Conservation (phyloP, 1,284 basidiomycete genomes). For the Cryptococcus hybrid region DNA sequence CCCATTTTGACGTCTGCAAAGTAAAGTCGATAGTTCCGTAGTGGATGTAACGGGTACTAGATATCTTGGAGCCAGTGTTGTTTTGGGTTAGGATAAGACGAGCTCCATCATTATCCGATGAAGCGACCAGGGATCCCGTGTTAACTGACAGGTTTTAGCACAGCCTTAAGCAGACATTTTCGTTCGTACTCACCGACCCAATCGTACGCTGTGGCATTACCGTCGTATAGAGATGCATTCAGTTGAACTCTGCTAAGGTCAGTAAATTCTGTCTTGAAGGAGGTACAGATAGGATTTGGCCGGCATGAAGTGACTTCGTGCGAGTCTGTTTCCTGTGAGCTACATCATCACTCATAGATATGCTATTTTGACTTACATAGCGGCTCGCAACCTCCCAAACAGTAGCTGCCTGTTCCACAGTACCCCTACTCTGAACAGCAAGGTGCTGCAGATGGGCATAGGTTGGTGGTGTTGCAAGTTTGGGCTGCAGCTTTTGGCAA, state of each 20-base stretch:
- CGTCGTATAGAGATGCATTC: conserved; percentile 62
- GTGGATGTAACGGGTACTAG: conserved; percentile 74
- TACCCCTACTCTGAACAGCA: conserved; percentile 77
- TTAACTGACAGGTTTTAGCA: conserved; percentile 56
- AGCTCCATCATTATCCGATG: conserved; percentile 53
- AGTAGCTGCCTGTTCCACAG: conserved; percentile 64
- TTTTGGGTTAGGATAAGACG: conserved; percentile 64
- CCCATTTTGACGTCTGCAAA: conserved; percentile 57
- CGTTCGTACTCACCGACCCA: conserved; percentile 34
- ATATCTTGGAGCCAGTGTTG: conserved; percentile 69
- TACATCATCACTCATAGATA: not conserved
- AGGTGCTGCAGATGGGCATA: conserved; percentile 60
- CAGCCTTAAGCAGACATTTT: not conserved
- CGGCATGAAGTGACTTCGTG: conserved; percentile 63
- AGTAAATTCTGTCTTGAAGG: conserved; percentile 62
- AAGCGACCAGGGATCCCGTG: conserved; percentile 63
- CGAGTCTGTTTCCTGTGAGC: conserved; percentile 49
- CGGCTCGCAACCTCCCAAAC: conserved; percentile 78
- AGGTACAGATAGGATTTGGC: conserved; percentile 68
- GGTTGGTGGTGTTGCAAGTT: conserved; percentile 29
- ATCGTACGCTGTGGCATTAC: conserved; percentile 65
- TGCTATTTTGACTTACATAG: conserved; percentile 47
- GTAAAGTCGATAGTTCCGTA: conserved; percentile 73
- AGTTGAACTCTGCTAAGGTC: conserved; percentile 64
- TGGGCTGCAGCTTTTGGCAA: conserved; percentile 14